Percentiles rank a stretch among this genome's conserved stretches.
phyloP scores from a whole-genome alignment of 768 basidiomycete species.

The Mycena belliarum region DNA sequence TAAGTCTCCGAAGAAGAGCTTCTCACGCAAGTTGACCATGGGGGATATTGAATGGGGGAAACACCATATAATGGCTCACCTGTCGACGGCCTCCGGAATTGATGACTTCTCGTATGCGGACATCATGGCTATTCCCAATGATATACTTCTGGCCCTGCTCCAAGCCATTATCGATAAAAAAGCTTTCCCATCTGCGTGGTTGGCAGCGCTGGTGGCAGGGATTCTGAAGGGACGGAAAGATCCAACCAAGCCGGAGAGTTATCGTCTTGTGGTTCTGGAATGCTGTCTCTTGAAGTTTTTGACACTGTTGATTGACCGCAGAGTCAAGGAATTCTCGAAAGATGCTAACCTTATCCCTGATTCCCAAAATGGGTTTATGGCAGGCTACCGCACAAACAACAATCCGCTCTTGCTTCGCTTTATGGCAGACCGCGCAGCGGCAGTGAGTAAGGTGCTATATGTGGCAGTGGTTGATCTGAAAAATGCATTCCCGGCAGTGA shows the following conservation, averaged over 20 bases:
- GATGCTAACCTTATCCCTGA: constrained; percentile 22
- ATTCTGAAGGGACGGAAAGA: constrained; percentile 22
- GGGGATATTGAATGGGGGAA: neutral
- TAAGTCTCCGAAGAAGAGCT: neutral
- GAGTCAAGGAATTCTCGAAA: constrained; percentile 22
- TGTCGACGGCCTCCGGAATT: neutral
- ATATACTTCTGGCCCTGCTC: neutral
- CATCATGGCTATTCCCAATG: neutral
- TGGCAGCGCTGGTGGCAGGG: neutral
- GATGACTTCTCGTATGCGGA: neutral
- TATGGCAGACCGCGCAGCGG: constrained; percentile 24
- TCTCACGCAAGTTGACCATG: neutral
- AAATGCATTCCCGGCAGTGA: neutral
- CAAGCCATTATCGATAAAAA: neutral
- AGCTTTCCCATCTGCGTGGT: neutral
- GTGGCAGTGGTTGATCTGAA: neutral
- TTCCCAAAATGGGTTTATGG: constrained; percentile 34
- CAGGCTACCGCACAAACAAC: constrained; percentile 29
- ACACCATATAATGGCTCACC: neutral
- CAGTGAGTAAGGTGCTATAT: constrained; percentile 7
- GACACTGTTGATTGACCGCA: constrained; percentile 23
- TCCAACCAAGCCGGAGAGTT: constrained; percentile 15
- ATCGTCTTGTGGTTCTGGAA: constrained; percentile 22
- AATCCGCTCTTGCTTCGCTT: constrained; percentile 28
- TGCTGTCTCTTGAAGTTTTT: constrained; percentile 25